Conservation (phyloP, 2,329 filamentous ascomycete genomes). For the Colletotrichum lentis region DNA sequence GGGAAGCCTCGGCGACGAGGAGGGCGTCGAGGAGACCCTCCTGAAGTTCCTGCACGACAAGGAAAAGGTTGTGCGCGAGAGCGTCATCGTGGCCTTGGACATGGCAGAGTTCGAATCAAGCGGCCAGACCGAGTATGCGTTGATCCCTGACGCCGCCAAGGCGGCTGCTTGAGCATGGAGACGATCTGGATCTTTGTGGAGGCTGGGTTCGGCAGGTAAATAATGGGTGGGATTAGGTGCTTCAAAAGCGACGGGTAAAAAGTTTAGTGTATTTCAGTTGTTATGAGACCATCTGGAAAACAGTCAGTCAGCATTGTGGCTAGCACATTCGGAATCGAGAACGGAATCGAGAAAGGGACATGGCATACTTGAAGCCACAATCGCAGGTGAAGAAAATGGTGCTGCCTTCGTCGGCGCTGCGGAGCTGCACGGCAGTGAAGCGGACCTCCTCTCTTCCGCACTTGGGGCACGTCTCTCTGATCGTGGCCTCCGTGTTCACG, state of each 20-base stretch:
- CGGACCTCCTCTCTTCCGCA: conserved; percentile 85
- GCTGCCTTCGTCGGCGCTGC: conserved; percentile 93
- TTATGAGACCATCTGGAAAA: conserved; percentile 63
- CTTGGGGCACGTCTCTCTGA: conserved; percentile 75
- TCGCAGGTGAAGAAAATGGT: conserved; percentile 91
- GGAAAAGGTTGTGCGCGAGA: conserved; percentile 93
- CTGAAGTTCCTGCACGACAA: conserved; percentile 87
- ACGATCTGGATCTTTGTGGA: conserved; percentile 7
- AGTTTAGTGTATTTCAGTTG: conserved; percentile 56
- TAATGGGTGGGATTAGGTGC: conserved; percentile 37
- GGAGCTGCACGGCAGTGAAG: conserved; percentile 84
- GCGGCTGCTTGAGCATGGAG: conserved; percentile 49
- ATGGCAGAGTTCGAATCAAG: conserved; percentile 98
- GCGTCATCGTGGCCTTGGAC: conserved; percentile 92
- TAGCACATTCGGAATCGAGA: conserved; percentile 10
- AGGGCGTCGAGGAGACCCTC: conserved; percentile 87
- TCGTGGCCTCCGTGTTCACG: conserved; percentile 75
- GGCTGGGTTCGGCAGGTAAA: conserved; percentile 33
- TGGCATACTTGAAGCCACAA: conserved; percentile 83
- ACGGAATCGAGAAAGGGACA: too few relatives aligned
- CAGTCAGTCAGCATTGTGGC: conserved; percentile 41
- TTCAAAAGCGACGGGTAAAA: conserved; percentile 34
- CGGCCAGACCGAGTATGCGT: conserved; percentile 87
- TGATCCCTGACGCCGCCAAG: conserved; percentile 73
- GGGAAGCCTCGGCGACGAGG: conserved; percentile 90